phyloP scores from a whole-genome alignment of 106 monocot genomes.

The Acorus gramineus region DNA sequence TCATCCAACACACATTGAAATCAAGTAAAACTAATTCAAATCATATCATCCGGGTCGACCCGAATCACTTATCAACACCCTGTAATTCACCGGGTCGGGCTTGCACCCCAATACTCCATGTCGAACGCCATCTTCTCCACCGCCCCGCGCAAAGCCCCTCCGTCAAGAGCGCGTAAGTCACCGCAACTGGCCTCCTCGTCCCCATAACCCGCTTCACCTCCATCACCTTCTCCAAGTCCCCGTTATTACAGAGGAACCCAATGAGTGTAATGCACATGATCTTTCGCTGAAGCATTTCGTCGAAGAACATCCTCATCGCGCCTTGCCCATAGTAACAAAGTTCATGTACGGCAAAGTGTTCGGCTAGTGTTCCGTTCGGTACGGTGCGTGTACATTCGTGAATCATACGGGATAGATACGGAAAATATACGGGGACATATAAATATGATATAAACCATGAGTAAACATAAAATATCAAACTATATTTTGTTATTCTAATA shows the following conservation, averaged over 20 bases:
- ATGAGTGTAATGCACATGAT: slow-evolving; percentile 72
- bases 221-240: slow-evolving; percentile 23
- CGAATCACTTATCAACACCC: slow-evolving; percentile 66
- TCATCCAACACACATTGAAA: too few species aligned
- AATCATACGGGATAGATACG: too few species aligned
- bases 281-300: slow-evolving; percentile 55
- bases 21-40: too few species aligned
- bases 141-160: slow-evolving; percentile 53
- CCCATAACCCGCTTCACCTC: slow-evolving; percentile 59
- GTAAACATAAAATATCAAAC: too few species aligned
- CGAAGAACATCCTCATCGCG: slow-evolving; percentile 48
- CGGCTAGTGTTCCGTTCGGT: too few species aligned
- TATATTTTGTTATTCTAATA: too few species aligned
- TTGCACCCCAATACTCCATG: slow-evolving; percentile 85
- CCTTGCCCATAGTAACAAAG: too few species aligned
- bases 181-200: slow-evolving; percentile 41
- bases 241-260: slow-evolving; percentile 24
- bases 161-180: slow-evolving; percentile 79
- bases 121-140: slow-evolving; percentile 96
- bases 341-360: too few species aligned
- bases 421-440: too few species aligned
- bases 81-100: slow-evolving; percentile 44
- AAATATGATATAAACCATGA: too few species aligned
- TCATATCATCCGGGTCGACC: slow-evolving; percentile 22
- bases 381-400: too few species aligned